Base-by-base conservation (phyloP, 176 grass and related monocot species). In the Secale cereale region DNA sequence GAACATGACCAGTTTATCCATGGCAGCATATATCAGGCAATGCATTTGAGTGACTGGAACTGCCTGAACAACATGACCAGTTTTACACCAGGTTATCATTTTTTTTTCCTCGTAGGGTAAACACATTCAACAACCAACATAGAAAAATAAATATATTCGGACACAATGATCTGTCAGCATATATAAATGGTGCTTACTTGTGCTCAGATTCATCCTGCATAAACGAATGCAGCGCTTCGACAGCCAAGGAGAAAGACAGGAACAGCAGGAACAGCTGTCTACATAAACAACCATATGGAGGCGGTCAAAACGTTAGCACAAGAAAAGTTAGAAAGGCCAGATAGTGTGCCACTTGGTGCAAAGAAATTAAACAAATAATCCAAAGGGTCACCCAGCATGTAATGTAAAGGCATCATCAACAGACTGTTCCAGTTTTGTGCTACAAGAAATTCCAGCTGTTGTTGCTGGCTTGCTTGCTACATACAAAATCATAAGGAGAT, bases 171-270 rank as follows among this genome's bases (percentile, higher is more conserved):
- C 25, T 50, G 31, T 28, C 2, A 5, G 14, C 9, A 74, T 7
- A 43, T 6, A 65, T n/a, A 84, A 41, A 81, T 60, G 16, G 41
- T 10, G 37, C 90, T 98, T 94, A 98, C 97, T 95, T 98, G 84
- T 98, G 97, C 71, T 98, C 93, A 19, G 97, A 98, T 86, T 98
- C 97, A 91, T 98, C 97, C 85, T 98, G 97, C 86, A 98, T 94
- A 85, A 98, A 95, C 7, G 97, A 90, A 74, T 98, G 97, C 27
- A 98, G 82, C 74, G 97, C 93, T 95, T 98, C 93, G 26, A 98
- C 93, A 30, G 93, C 93, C 85, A 98, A 83, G 35, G 97, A 98
- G 78, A 98, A 98, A 77, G 93, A 98, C 72, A 98, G 86, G 87
- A 98, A 98, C 70, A 98, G 64, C 20, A 98, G 86, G 90, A 98